phyloP scores from a whole-genome alignment of 306 rosid genomes.

The Hippophae rhamnoides region DNA sequence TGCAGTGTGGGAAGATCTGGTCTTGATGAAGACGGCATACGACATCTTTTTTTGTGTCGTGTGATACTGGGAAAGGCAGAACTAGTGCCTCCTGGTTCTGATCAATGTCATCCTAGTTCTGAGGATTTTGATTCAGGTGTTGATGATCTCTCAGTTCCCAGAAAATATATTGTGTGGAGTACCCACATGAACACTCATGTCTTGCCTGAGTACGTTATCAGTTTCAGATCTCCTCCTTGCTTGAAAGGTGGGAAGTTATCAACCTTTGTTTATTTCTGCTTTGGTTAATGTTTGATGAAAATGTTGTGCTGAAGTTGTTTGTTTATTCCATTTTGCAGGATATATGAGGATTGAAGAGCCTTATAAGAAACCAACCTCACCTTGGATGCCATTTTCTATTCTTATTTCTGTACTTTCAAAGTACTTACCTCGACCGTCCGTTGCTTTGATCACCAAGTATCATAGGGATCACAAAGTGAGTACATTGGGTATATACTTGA shows the following conservation, averaged over 20 bases:
- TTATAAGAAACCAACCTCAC: slow-evolving; percentile 51
- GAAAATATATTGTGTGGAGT: slow-evolving; percentile 56
- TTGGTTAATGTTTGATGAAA: not conserved
- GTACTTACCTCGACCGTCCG: slow-evolving; percentile 35
- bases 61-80: slow-evolving; percentile 70
- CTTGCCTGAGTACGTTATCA: slow-evolving; percentile 58
- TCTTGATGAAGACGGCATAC: slow-evolving; percentile 48
- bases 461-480: slow-evolving; percentile 49
- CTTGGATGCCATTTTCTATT: slow-evolving; percentile 71
- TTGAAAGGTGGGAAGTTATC: slow-evolving; percentile 28
- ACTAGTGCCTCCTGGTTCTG: slow-evolving; percentile 42
- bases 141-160: slow-evolving; percentile 42
- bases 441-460: slow-evolving; percentile 39
- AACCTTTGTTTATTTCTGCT: not conserved
- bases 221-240: slow-evolving; percentile 45
- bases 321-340: slow-evolving; percentile 31
- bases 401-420: slow-evolving; percentile 51
- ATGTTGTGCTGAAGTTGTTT: not conserved
- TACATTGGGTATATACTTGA: not conserved
- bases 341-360: slow-evolving; percentile 24
- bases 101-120: slow-evolving; percentile 48
- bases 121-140: slow-evolving; percentile 64
- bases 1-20: slow-evolving; percentile 36
- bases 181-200: slow-evolving; percentile 67
- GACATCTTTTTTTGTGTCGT: slow-evolving; percentile 67